Evolutionary conservation across 257 asterid genomes (phyloP), one percentile per base, ranked within the genome.

Genomic region (Petunia secreta): DNA sequence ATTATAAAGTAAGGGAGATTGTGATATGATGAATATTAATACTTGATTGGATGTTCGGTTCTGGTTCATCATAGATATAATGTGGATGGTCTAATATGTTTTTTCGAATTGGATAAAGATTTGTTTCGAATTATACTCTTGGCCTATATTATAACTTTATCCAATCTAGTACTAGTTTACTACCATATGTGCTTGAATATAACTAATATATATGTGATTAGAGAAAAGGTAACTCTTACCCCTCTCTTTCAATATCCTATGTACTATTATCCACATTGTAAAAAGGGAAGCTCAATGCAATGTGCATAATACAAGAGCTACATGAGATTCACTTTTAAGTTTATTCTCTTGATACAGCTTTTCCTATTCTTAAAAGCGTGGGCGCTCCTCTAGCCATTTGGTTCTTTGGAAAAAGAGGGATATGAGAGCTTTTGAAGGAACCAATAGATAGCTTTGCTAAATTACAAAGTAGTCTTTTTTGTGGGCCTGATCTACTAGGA

Each of bases 71-170:
- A 1, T 8, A 71, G 14, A 71, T 71, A 71, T 48, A 71, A 6
- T 6, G 6, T 48, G 77, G 59, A 71, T 71, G 77, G 77, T 48
- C 77, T 71, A 34, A 48, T 5, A 71, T 2, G 16, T 43, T 43
- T 71, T 43, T 48, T 39, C 10, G 13, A 34, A 34, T 71, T 48
- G 77, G 77, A 71, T 71, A 71, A 36, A 34, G 60, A 71, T 71
- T 34, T 71, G 77, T 71, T 71, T 71, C 77, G 25, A 25, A 16
- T 11, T 46, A 71, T 2, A 34, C 44, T 11, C 59, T 25, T 71
- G 77, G 77, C 44, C 44, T 10, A 34, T 50, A 34, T 10, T 71
- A 10, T 25, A 71, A 34, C 77, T 55, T 48, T 71, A 50, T 34
- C 77, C 77, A 48, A 48, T 71, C 77, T 71, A 71, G 57, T 34